A percentile compares a stretch with the other conserved stretches of the same genome.
These are phyloP conservation scores for Syncephalastrum racemosum DNA, from an alignment of 371 early-diverging fungal genomes.

Conservation along the genomic window DNA sequence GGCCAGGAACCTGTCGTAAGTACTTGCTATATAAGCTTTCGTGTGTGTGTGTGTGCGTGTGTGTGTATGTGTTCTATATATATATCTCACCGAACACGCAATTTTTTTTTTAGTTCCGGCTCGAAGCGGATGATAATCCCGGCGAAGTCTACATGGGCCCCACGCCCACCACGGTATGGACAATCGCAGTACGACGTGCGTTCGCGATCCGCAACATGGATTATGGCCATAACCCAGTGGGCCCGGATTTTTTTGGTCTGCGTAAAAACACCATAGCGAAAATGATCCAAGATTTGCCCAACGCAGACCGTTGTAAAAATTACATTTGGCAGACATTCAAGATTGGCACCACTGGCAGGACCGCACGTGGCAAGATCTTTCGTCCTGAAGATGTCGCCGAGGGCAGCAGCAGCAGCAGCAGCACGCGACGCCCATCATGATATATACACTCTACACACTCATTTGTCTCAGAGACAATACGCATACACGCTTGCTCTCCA, in stretches of 20 bases:
- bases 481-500: no score
- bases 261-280: slow-evolving; percentile 86
- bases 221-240: slow-evolving; percentile 82
- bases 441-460: neutral
- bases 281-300: slow-evolving; percentile 89
- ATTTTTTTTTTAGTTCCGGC: slow-evolving; percentile 12
- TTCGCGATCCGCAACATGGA: slow-evolving; percentile 76
- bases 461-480: no score
- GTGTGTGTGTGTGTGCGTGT: neutral
- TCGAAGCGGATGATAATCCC: slow-evolving; percentile 49
- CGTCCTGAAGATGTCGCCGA: slow-evolving; percentile 19
- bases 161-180: slow-evolving; percentile 57
- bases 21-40: neutral
- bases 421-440: neutral
- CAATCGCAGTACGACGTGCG: slow-evolving; percentile 48
- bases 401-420: slow-evolving; percentile 5
- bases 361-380: slow-evolving; percentile 26
- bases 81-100: slow-evolving; percentile 1
- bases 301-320: slow-evolving; percentile 71
- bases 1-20: slow-evolving; percentile 70
- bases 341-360: slow-evolving; percentile 26
- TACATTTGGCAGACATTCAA: slow-evolving; percentile 69
- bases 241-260: slow-evolving; percentile 92
- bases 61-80: slow-evolving; percentile 1
- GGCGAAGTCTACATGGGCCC: slow-evolving; percentile 36